Evolutionary conservation across 345 rosid genomes (phyloP).

Genomic region (Citrus hindsii): DNA sequence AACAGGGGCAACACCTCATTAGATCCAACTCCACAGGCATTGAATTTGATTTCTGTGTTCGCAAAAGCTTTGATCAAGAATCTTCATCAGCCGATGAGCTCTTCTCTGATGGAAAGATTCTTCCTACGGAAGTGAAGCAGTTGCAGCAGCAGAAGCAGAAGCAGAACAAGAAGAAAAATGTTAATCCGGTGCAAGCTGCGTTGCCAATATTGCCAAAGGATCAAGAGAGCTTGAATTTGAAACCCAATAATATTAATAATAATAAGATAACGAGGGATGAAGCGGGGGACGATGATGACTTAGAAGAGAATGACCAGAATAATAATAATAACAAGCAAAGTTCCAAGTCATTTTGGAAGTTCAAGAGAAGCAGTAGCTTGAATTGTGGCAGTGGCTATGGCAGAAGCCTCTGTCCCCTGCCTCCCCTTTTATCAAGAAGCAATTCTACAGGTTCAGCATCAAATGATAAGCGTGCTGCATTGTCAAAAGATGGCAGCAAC

Average conservation of each 20-base stretch:
- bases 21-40: slow-evolving; percentile 42
- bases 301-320: slow-evolving; percentile 14
- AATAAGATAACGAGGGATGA: slow-evolving; percentile 18
- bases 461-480: slow-evolving; percentile 29
- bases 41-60: slow-evolving; percentile 53
- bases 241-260: slow-evolving; percentile 5
- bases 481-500: slow-evolving; percentile 23
- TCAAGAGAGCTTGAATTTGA: slow-evolving; percentile 22
- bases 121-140: slow-evolving; percentile 46
- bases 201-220: background rate
- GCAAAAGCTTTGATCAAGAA: slow-evolving; percentile 40
- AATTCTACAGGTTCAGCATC: slow-evolving; percentile 64
- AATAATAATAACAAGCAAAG: slow-evolving; percentile 26
- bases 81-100: slow-evolving; percentile 60
- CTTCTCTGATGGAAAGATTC: slow-evolving; percentile 48
- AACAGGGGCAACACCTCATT: slow-evolving; percentile 44
- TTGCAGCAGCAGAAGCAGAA: slow-evolving; percentile 5
- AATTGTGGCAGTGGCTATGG: slow-evolving; percentile 74
- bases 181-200: background rate
- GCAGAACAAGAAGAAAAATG: background rate
- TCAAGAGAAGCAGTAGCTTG: slow-evolving; percentile 74
- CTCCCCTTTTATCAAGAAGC: slow-evolving; percentile 60
- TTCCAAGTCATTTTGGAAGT: slow-evolving; percentile 72
- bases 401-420: slow-evolving; percentile 67
- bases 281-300: slow-evolving; percentile 24